phyloP scores from a whole-genome alignment of 225 moss, liverwort and hornwort species.

The Sphagnum tenellum region DNA sequence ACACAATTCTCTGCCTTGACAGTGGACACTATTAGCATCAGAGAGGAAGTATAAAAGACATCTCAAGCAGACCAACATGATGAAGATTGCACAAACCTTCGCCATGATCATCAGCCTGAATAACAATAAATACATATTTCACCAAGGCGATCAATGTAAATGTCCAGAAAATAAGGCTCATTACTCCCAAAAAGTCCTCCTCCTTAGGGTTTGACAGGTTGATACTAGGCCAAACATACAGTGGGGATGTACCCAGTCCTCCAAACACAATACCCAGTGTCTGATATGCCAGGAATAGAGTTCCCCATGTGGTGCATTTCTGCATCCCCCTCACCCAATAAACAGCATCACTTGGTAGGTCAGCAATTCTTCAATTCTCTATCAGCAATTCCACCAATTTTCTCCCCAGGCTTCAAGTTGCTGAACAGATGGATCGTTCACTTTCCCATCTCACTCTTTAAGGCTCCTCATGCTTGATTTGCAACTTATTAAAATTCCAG shows the following conservation, averaged over 20 bases:
- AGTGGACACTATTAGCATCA: too few species aligned
- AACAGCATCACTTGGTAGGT: too few species aligned
- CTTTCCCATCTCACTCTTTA: too few species aligned
- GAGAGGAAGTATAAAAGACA: too few species aligned
- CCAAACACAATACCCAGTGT: slow-evolving; percentile 75
- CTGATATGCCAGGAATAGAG: slow-evolving; percentile 50
- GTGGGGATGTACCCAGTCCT: slow-evolving; percentile 72
- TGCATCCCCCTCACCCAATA: slow-evolving; percentile 12
- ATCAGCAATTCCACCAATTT: too few species aligned
- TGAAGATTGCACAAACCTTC: slow-evolving; percentile 34
- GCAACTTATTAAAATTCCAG: too few species aligned
- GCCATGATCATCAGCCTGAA: slow-evolving; percentile 69
- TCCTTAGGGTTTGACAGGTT: slow-evolving; percentile 39
- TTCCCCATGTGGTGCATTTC: slow-evolving; percentile 53
- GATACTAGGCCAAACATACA: slow-evolving; percentile 78
- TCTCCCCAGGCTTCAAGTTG: too few species aligned
- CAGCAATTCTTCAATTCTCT: too few species aligned
- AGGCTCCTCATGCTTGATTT: too few species aligned
- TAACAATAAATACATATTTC: slow-evolving; percentile 63
- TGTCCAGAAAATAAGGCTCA: slow-evolving; percentile 83
- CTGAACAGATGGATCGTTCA: too few species aligned
- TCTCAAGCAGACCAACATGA: too few species aligned
- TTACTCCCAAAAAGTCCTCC: slow-evolving; percentile 48
- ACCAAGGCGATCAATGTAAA: slow-evolving; percentile 56
- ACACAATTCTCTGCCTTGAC: too few species aligned